Base-by-base conservation (phyloP, 1,284 basidiomycete species). In the Polyporus tsugae region DNA sequence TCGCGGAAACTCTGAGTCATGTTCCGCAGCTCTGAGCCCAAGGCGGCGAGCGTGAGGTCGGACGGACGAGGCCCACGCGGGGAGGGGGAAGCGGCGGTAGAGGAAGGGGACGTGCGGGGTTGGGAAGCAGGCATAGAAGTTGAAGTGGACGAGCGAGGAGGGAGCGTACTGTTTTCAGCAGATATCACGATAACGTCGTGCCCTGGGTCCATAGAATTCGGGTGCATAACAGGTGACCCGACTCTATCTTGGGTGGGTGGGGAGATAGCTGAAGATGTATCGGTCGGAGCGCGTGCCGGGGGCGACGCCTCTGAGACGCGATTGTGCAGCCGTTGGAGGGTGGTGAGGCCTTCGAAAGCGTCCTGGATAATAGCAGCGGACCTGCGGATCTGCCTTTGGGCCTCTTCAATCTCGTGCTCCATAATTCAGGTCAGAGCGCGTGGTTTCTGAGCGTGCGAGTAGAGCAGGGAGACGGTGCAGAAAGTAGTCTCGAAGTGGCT, bases 131-230 rank as follows among this genome's bases (percentile, higher is more conserved):
- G 58, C 42, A 65, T 49, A 36, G 65, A 49, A 19, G 46, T 46
- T 29, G 39, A 29, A 13, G 62, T 53, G n/a, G 59, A 65, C 38
- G 60, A 33, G 13, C 29, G 46, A 52, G 36, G 46, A 42, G 57
- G 59, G 53, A 36, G 59, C 42, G 60, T 35, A n/a, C 66, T 64
- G 13, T 64, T 60, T 17, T 67, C 65, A 57, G 76, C 62, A 0
- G 71, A 76, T 52, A 79, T 70, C 17, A 78, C 70, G 39, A 79
- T 78, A 17, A 77, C 76, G 42, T 76, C 67, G 62, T 79, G 78
- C 9, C 70, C 70, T 1, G 78, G 78, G 10, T 74, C 75, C 78
- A 79, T 79, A 9, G 67, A 10, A 25, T 53, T 68, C 35, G 62
- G 13, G 38, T 10, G 36, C 38, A 41, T 15, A 38, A 22, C 58